Evolutionary conservation across 2,329 filamentous ascomycete genomes (phyloP), one percentile per base, ranked within the genome.

Genomic region (Colletotrichum spinosum): DNA sequence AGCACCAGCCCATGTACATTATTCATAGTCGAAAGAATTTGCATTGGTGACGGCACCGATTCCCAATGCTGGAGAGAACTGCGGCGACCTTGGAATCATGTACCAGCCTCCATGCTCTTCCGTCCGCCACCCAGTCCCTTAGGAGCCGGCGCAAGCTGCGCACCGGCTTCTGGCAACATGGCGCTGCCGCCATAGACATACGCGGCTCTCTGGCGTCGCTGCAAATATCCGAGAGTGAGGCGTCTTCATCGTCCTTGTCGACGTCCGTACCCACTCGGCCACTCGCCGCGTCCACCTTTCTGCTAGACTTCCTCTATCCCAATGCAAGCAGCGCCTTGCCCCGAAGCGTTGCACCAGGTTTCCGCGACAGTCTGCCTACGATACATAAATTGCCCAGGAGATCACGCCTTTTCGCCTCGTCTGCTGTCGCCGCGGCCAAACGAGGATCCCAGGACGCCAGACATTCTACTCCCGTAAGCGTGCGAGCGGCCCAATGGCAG

Each of bases 301-400:
- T 85, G 52, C 81, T 88, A 72, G 86, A 88, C 72, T 88, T 88
- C 58, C 74, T 88, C 8, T 87, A 87, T 56, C 85, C 85, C 6
- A 79, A 70, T 39, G 80, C 79, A 25, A 9, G 78, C 83, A 10
- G 61, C 80, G 74, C 79, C 12, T 74, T 84, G 6, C 69, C 85
- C 65, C 80, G 80, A 46, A 79, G 78, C 35, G 69, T 75, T 53
- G 70, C 68, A 9, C 70, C 70, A 2, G 67, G 59, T 6, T 50
- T 69, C 2, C 35, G 63, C 9, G 66, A 70, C 39, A 68, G 68
- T 4, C 58, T 71, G 7, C 13, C 51, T 10, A 71, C 33, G 48
- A 67, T 11, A 57, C 60, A 33, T 57, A 67, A 48, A 53, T 58
- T 57, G 12, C 60, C 39, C 53, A 60, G 49, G 7, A 53, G 68